Base-by-base conservation (phyloP, 495 filamentous ascomycete genomes). In the Astrothelium macrocarpum region DNA sequence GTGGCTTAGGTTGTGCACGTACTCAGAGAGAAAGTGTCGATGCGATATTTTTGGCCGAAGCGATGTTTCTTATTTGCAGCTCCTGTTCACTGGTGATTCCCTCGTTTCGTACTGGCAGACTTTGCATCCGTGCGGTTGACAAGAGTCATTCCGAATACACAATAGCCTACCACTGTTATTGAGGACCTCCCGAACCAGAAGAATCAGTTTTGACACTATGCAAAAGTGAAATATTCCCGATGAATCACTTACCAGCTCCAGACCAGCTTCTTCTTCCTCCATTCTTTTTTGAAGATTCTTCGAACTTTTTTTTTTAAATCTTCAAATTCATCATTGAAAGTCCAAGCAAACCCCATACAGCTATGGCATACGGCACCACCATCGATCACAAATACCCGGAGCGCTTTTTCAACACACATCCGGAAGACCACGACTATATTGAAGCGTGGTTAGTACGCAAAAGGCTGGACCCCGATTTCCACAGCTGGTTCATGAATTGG, bases 351-450 rank as follows among this genome's bases (percentile, higher is more conserved):
- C 43, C 10, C n/a, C 43, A 49, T 49, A 39, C 34, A 39, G 34
- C 34, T 14, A 39, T 39, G 34, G 34, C 5, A 14, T 39, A 5
- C 34, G 18, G 9, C 7, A 18, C 43, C 9, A 20, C n/a, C 7
- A 3, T 18, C 43, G 3, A 20, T 49, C 43, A 9, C 43, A 5
- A 14, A 5, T 39, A 39, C 18, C 49, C 49, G 16, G 49, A 56
- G 49, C 20, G 25, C 23, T 56, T 56, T 29, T 56, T 56, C 49
- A 56, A 56, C 49, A 28, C 49, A 5, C 23, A 7, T 25, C 49
- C 49, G 25, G 23, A 56, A 29, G 49, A 56, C 49, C 49, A 56
- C 49, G 49, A 56, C 25, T 11, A 56, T 25, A 56, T 56, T 25
- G 49, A 56, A 29, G 25, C 12, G 5, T 56, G 49, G 49, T 9